Base-by-base conservation (phyloP, 176 grass and related monocot species). In the Chrysopogon serrulatus region DNA sequence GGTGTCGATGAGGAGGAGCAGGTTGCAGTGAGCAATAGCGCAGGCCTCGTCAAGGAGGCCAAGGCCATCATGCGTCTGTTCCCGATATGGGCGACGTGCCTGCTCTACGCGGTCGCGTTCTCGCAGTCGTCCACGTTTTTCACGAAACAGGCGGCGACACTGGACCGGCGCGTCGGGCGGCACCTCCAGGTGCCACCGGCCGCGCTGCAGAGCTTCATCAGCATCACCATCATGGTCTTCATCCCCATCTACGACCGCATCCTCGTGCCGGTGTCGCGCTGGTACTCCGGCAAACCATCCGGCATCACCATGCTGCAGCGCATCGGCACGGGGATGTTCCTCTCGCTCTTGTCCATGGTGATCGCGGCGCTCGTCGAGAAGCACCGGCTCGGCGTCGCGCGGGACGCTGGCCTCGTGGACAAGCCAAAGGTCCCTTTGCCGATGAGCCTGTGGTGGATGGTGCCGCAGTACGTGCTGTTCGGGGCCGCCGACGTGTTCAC, bases 391-490 rank as follows among this genome's bases (percentile, higher is more conserved):
- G 3, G 30, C 0, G 47, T 72, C 16, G 92, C 87, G 4, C 26
- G 43, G 30, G 92, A 94, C 41, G 85, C 67, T 6, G 86, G 92
- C 2, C 54, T 91, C 13, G 42, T 81, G 0, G 89, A 94, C 82
- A 5, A 48, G 27, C 80, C 89, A 1, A 37, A 11, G 4, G 78
- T 36, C 0, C 79, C 81, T 0, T 27, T 95, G 4, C 93, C 93
- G 27, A 96, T 96, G 90, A 91, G 88, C 73, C 49, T 96, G 64
- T 96, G 93, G 93, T 96, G 93, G 93, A 88, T 93, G 79, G 88
- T 88, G 66, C 93, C 90, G 71, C 86, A 86, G 48, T 90, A 96
- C 85, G 75, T 78, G 76, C 74, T 90, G 67, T 83, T 90, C 74
- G 88, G 84, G 24, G 84, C 74, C 9, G 80, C 83, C 16, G 83